These are phyloP conservation scores for Phialocephala sp. DNA, from an alignment of 2,329 filamentous ascomycete species.

Conservation along the genomic window DNA sequence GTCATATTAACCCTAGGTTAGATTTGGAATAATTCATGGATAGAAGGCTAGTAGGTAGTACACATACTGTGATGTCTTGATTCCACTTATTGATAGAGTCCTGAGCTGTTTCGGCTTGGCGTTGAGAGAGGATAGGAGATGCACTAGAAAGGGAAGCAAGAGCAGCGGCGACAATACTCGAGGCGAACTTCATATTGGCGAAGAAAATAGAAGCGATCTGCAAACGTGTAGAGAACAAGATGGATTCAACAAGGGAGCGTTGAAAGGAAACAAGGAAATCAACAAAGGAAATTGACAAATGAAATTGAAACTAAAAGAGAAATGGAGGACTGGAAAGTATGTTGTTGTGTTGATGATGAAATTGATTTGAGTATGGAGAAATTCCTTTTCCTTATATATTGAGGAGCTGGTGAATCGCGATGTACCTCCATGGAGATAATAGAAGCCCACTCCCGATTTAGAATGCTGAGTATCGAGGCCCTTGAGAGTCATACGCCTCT, in stretches of 20 bases:
- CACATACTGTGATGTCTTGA: neutral
- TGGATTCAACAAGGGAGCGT: neutral
- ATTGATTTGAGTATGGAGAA: neutral
- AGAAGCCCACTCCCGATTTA: neutral
- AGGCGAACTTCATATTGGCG: neutral
- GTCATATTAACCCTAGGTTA: neutral
- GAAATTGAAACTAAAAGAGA: neutral
- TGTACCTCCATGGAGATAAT: neutral
- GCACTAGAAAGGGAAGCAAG: neutral
- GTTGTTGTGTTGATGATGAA: neutral
- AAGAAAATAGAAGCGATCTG: neutral
- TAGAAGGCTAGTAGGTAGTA: neutral
- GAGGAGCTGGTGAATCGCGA: neutral
- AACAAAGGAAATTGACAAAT: constrained; percentile 4
- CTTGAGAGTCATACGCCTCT: neutral
- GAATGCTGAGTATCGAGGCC: neutral
- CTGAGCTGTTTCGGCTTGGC: neutral
- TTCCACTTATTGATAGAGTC: constrained; percentile 5
- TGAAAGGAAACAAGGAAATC: constrained; percentile 1
- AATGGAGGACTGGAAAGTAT: neutral
- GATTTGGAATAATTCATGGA: neutral
- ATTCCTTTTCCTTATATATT: neutral
- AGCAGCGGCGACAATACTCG: neutral
- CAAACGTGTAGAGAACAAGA: neutral
- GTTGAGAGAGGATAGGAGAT: constrained; percentile 2